Evolutionary conservation across 1,139 yeast species (phyloP).

Genomic region (Blastobotrys indianensis): DNA sequence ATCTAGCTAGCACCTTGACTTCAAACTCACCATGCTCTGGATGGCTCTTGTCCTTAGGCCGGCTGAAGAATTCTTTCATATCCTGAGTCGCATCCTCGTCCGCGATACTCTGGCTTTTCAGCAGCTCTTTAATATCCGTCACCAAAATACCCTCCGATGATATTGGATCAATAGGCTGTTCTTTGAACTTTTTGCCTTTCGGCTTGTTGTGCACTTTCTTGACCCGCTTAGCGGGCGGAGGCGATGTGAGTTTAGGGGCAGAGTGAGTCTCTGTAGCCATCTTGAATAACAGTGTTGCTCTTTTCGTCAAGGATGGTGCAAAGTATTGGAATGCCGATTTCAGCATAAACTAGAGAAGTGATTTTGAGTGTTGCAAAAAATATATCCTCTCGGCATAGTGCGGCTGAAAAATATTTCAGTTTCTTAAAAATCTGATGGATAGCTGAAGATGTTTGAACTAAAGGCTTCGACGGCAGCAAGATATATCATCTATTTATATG

Average conservation of each 20-base stretch:
- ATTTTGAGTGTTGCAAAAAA: too few species aligned
- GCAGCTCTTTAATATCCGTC: constrained; percentile 61
- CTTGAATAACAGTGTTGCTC: too few species aligned
- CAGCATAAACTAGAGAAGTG: too few species aligned
- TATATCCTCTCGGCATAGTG: too few species aligned
- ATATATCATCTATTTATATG: too few species aligned
- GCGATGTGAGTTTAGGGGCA: background rate
- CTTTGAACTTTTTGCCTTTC: constrained; percentile 47
- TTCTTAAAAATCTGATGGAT: too few species aligned
- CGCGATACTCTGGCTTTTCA: constrained; percentile 41
- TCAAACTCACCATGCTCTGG: constrained; percentile 57
- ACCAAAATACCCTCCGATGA: constrained; percentile 77
- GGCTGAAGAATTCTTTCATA: constrained; percentile 58
- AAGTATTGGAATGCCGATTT: too few species aligned
- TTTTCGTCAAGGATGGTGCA: too few species aligned
- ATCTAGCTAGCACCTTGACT: constrained; percentile 52
- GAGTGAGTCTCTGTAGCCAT: constrained; percentile 1
- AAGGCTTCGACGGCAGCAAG: too few species aligned
- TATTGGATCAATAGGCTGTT: constrained; percentile 64
- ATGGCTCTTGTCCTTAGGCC: constrained; percentile 43
- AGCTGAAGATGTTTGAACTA: too few species aligned
- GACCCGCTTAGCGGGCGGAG: constrained; percentile 6
- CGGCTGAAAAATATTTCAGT: too few species aligned
- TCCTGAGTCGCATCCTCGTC: constrained; percentile 54
- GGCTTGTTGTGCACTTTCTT: constrained; percentile 25